A percentile compares a stretch with the other conserved stretches of the same genome.
Evolutionary conservation across 306 rosid species (phyloP).

Genomic region (Quercus wislizeni): DNA sequence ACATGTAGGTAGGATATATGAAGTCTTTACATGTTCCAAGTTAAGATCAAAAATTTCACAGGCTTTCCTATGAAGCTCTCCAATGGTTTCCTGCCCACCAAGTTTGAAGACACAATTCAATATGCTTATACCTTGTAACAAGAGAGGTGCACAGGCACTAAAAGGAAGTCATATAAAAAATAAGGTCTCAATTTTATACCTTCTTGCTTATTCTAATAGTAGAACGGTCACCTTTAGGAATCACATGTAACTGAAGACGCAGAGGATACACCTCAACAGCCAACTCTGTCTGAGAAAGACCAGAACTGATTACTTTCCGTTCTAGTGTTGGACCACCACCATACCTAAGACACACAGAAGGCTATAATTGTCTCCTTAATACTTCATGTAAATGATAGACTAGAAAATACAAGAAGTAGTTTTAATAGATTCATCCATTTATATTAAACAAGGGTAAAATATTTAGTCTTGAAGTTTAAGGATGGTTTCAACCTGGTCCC

Average conservation of each 20-base stretch:
- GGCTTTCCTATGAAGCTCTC: conserved; percentile 85
- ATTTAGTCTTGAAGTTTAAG: no score
- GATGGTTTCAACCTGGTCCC: no score
- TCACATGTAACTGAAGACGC: conserved; percentile 81
- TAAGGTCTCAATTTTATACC: conserved; percentile 47
- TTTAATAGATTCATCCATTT: neutral
- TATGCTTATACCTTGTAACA: conserved; percentile 1
- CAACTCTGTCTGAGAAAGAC: conserved; percentile 85
- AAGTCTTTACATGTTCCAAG: conserved; percentile 70
- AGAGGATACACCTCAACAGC: conserved; percentile 95
- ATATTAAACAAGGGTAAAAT: no score
- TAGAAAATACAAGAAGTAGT: neutral
- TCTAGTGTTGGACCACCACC: conserved; percentile 93
- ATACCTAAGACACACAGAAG: conserved; percentile 55
- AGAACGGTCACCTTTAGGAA: conserved; percentile 73
- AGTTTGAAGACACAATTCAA: conserved; percentile 29
- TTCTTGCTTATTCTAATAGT: conserved; percentile 91
- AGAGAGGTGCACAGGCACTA: conserved; percentile 9
- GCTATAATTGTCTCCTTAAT: neutral
- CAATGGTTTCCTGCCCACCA: conserved; percentile 86
- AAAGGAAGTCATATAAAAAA: conserved; percentile 24
- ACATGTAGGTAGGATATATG: conserved; percentile 14
- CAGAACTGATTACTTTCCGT: conserved; percentile 81
- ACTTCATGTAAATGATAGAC: neutral
- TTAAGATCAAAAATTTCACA: conserved; percentile 88